Base-by-base conservation (phyloP, 2,329 filamentous ascomycete species). In the Cladosporium halotolerans region DNA sequence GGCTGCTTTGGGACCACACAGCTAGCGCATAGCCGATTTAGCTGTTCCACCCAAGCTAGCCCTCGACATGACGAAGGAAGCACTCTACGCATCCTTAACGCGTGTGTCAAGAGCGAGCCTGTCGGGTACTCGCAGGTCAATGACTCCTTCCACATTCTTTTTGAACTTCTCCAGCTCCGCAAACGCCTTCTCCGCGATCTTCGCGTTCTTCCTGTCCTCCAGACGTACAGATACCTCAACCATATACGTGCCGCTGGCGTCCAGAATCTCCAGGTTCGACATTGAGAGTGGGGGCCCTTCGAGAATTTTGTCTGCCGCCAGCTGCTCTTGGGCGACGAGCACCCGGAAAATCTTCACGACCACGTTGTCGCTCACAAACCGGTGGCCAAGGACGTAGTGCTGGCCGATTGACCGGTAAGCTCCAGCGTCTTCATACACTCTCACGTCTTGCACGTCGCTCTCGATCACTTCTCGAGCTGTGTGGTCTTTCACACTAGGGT, bases 31-130 rank as follows among this genome's bases (percentile, higher is more conserved):
- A 18, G 16, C 16, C 16, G 16, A 18, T 18, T 18, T 18, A 18
- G 16, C 16, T 18, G 7, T 28, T 28, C 7, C 23, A 28, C 5
- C 23, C 5, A 28, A 5, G 23, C 23, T 28, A 5, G 23, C 23
- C 23, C 23, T 28, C 23, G 23, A 28, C 23, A 28, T 28, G 23
- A 28, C 23, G 5, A 28, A 11, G 4, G 11, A 9, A 10, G 10
- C 9, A 10, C 10, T 16, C 40, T 50, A 54, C 4, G 19, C 52
- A 34, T 40, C 57, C 43, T 60, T 82, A 38, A 82, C 78, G 53
- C 81, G 73, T 3, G 81, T 81, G 63, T 85, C 81, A 57, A 85
- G 68, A 23, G 77, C 72, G 46, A 85, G 66, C 46, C 82, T 72
- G 66, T 85, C 80, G 1, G 78, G 79, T 43, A 78, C 73, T 44